Evolutionary conservation across 139 green algal genomes (phyloP).

Genomic region (Tetradesmus obliquus): DNA sequence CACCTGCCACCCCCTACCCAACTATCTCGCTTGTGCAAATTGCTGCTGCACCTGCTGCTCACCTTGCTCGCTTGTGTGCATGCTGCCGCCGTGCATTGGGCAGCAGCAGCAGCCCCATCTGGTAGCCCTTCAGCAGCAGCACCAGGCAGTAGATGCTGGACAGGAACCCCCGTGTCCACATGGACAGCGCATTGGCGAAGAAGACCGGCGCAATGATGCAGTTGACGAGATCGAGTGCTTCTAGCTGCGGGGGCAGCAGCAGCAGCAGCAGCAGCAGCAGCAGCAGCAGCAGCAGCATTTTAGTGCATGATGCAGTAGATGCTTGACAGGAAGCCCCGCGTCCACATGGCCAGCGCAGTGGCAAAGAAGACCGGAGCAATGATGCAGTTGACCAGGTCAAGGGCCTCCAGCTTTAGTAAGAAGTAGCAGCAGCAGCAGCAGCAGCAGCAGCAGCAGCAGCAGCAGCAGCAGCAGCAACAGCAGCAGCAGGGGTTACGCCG

Average conservation of each 20-base stretch:
- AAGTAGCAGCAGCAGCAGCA: not conserved
- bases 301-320: not conserved
- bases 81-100: not conserved
- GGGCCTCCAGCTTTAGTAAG: not conserved
- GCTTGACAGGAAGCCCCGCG: not conserved
- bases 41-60: not conserved
- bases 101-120: constrained; percentile 30
- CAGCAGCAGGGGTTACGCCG: too few relatives aligned
- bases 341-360: not conserved
- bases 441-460: not conserved
- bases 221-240: not conserved
- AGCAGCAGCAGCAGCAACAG: not conserved
- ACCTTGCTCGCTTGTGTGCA: not conserved
- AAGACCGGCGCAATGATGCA: constrained; percentile 13
- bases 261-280: not conserved
- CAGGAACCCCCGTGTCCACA: not conserved
- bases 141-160: constrained; percentile 7
- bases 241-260: not conserved
- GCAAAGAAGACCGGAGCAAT: constrained; percentile 2
- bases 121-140: constrained; percentile 20
- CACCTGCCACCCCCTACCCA: not conserved
- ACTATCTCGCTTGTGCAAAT: not conserved
- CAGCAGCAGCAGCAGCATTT: not conserved
- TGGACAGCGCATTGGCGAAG: not conserved
- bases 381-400: constrained; percentile 9